phyloP scores from a whole-genome alignment of 495 filamentous ascomycete genomes.

The Penicillium alfredii region DNA sequence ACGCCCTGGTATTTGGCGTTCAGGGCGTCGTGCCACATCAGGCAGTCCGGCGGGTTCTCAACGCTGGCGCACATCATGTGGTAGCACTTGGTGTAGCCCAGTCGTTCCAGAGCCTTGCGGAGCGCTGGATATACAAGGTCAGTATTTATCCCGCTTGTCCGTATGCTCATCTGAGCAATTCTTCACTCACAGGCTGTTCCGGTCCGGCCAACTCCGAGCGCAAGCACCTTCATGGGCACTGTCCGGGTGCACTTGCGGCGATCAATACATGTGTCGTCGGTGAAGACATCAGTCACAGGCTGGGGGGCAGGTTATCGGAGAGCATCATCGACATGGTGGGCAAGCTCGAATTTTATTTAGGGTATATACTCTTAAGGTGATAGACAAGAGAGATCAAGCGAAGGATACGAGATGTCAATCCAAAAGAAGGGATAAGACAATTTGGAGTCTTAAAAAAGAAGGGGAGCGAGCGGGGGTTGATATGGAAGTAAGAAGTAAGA shows the following conservation, averaged over 20 bases:
- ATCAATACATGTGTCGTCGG: slow-evolving; percentile 55
- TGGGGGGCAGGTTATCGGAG: slow-evolving; percentile 42
- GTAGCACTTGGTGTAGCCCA: slow-evolving; percentile 58
- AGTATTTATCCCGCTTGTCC: slow-evolving; percentile 4
- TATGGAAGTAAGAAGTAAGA: slow-evolving; percentile 17
- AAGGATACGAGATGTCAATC: slow-evolving; percentile 3
- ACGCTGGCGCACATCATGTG: slow-evolving; percentile 62
- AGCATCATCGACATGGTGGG: slow-evolving; percentile 38
- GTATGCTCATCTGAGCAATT: neutral
- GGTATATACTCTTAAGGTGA: slow-evolving; percentile 1
- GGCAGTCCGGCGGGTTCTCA: slow-evolving; percentile 53
- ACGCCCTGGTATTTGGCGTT: slow-evolving; percentile 57
- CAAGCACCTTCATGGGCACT: slow-evolving; percentile 62
- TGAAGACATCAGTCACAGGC: slow-evolving; percentile 44
- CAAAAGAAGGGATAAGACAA: slow-evolving; percentile 24
- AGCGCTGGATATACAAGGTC: slow-evolving; percentile 39
- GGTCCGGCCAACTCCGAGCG: slow-evolving; percentile 58
- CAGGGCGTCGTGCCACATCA: slow-evolving; percentile 62
- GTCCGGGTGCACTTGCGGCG: slow-evolving; percentile 55
- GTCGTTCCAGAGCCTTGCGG: slow-evolving; percentile 50
- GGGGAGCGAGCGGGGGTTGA: slow-evolving; percentile 13
- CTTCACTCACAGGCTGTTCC: slow-evolving; percentile 60
- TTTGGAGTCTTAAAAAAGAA: slow-evolving; percentile 28
- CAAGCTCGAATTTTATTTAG: slow-evolving; percentile 7
- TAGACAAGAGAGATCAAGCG: slow-evolving; percentile 2